These are phyloP conservation scores for Solanum rostratum DNA, from an alignment of 257 asterid genomes.

Conservation along the genomic window DNA sequence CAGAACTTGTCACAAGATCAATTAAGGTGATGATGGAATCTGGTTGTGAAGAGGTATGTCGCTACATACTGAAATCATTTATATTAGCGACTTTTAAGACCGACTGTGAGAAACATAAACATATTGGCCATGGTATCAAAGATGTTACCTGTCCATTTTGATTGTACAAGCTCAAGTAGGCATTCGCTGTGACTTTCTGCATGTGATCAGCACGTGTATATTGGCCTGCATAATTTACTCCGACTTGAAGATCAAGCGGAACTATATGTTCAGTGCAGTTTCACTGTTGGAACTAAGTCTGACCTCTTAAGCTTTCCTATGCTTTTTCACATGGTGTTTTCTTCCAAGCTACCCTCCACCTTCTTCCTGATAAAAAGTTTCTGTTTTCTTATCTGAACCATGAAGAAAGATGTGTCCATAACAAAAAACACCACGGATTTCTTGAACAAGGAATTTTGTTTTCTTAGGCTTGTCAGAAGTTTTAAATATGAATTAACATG, in stretches of 20 bases:
- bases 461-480: background rate
- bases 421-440: background rate
- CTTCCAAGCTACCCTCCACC: background rate
- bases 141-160: background rate
- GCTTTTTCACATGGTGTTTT: background rate
- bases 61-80: background rate
- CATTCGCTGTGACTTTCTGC: background rate
- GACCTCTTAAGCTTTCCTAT: background rate
- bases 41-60: conserved; percentile 87
- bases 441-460: background rate
- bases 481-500: background rate
- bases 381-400: background rate
- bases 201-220: background rate
- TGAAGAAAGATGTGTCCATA: background rate
- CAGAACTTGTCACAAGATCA: conserved; percentile 72
- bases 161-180: background rate
- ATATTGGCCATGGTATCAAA: background rate
- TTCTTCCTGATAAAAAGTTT: background rate
- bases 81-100: background rate
- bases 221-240: background rate
- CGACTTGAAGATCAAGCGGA: background rate
- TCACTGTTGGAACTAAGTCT: background rate
- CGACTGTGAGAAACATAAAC: background rate
- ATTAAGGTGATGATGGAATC: conserved; percentile 82
- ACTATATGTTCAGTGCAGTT: background rate